These are phyloP conservation scores for Cercospora brassicicola DNA, from an alignment of 2,329 filamentous ascomycete species.

Conservation along the genomic window DNA sequence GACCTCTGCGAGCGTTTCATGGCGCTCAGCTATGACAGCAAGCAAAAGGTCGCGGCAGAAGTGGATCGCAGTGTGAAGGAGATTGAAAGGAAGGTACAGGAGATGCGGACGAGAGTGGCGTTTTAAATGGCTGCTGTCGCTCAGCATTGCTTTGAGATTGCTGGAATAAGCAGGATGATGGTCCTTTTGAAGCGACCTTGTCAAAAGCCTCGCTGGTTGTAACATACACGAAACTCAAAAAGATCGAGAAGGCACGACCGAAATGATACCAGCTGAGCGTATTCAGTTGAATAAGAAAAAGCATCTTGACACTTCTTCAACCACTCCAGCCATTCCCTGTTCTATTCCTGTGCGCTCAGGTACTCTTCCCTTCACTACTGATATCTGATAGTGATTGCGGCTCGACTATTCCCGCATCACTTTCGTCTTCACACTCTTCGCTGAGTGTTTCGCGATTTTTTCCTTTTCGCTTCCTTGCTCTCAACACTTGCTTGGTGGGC, in stretches of 20 bases:
- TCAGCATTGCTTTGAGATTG: neutral
- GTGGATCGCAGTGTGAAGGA: slow-evolving; percentile 86
- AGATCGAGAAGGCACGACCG: neutral
- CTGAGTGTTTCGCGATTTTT: neutral
- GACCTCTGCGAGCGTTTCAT: slow-evolving; percentile 93
- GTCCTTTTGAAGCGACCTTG: neutral
- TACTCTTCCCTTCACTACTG: neutral
- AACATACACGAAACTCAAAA: neutral
- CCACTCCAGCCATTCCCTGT: neutral
- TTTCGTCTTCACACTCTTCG: neutral
- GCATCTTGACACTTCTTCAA: neutral
- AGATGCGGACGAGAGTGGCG: slow-evolving; percentile 43
- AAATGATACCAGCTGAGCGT: neutral
- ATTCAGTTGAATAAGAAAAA: neutral
- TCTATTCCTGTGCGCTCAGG: neutral
- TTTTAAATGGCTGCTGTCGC: slow-evolving; percentile 28
- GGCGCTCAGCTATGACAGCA: slow-evolving; percentile 79
- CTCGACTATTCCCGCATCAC: neutral
- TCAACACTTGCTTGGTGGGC: neutral
- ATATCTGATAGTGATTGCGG: neutral
- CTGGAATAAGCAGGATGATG: neutral
- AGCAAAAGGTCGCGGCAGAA: slow-evolving; percentile 91
- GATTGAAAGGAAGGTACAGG: slow-evolving; percentile 85
- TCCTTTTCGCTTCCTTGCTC: neutral
- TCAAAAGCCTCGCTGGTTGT: neutral